Conservation (phyloP, 2,329 filamentous ascomycete species). For the Penicillium sclerotiorum region DNA sequence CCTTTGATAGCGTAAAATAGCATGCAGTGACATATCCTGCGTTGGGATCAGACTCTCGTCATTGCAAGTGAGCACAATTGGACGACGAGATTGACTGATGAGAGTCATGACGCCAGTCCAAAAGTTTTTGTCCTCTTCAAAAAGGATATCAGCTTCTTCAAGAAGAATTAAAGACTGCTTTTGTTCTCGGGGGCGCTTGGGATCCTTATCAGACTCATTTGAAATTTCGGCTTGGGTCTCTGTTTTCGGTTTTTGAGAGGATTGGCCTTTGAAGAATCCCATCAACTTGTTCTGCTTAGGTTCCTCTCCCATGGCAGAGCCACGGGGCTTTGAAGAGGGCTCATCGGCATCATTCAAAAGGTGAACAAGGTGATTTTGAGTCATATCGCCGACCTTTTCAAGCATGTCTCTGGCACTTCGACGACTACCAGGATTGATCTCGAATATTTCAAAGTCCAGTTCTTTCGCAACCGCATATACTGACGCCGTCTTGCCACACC, state of each 20-base stretch:
- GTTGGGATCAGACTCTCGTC: constrained; percentile 81
- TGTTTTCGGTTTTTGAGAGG: constrained; percentile 24
- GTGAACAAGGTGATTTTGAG: constrained; percentile 86
- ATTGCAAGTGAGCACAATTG: constrained; percentile 94
- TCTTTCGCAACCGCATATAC: constrained; percentile 92
- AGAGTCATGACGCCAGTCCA: constrained; percentile 81
- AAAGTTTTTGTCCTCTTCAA: constrained; percentile 94
- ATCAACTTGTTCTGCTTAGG: constrained; percentile 78
- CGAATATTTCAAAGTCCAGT: constrained; percentile 89
- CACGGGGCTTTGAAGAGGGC: constrained; percentile 17
- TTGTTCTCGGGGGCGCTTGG: constrained; percentile 57
- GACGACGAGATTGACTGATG: constrained; percentile 81
- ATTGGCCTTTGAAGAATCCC: constrained; percentile 72
- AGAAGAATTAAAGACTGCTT: constrained; percentile 93
- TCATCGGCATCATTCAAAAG: constrained; percentile 40
- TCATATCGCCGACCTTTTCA: constrained; percentile 95
- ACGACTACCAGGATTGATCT: constrained; percentile 83
- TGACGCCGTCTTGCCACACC: constrained; percentile 90
- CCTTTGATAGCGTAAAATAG: constrained; percentile 74
- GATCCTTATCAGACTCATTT: constrained; percentile 19
- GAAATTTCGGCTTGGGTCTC: not conserved
- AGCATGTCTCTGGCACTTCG: constrained; percentile 87
- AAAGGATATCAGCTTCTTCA: constrained; percentile 91
- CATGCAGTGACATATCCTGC: constrained; percentile 75
- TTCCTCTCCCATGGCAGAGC: constrained; percentile 59